These are phyloP conservation scores for Plasmodiophora brassicae DNA, from an alignment of 208 protist genomes.

Conservation along the genomic window DNA sequence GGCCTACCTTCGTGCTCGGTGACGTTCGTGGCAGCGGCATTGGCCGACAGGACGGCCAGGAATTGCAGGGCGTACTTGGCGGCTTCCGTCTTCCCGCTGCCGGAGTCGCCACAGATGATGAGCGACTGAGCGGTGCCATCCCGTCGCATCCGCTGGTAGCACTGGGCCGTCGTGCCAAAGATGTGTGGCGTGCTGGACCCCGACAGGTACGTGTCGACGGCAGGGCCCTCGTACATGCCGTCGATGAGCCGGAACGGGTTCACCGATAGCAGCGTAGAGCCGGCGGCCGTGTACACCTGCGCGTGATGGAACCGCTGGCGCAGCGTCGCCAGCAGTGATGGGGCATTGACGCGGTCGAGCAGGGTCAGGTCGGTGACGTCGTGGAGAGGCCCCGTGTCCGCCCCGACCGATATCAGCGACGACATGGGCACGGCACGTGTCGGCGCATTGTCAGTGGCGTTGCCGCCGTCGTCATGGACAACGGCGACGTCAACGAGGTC, in stretches of 20 bases:
- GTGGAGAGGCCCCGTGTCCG: not conserved
- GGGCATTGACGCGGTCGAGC: not conserved
- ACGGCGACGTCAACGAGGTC: not conserved
- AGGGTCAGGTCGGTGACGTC: not conserved
- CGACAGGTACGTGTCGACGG: not conserved
- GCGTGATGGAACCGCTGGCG: not conserved
- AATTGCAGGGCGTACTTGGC: constrained; percentile 21
- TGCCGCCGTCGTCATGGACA: not conserved
- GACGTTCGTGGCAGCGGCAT: not conserved
- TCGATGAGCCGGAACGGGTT: not conserved
- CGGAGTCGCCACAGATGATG: constrained; percentile 58
- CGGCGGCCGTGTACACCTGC: not conserved
- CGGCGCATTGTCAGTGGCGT: not conserved
- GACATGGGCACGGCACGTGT: not conserved
- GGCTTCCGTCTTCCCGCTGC: constrained; percentile 60
- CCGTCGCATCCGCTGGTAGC: not conserved
- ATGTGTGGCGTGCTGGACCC: not conserved
- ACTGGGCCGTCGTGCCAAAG: not conserved
- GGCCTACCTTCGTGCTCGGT: not conserved
- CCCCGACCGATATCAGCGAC: not conserved
- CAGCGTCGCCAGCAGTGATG: constrained; percentile 6
- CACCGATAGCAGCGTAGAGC: not conserved
- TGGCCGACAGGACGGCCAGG: not conserved
- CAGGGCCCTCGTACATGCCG: not conserved
- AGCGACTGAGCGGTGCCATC: constrained; percentile 36